Conservation (phyloP, 2,329 filamentous ascomycete species). For the Fusarium sp. region DNA sequence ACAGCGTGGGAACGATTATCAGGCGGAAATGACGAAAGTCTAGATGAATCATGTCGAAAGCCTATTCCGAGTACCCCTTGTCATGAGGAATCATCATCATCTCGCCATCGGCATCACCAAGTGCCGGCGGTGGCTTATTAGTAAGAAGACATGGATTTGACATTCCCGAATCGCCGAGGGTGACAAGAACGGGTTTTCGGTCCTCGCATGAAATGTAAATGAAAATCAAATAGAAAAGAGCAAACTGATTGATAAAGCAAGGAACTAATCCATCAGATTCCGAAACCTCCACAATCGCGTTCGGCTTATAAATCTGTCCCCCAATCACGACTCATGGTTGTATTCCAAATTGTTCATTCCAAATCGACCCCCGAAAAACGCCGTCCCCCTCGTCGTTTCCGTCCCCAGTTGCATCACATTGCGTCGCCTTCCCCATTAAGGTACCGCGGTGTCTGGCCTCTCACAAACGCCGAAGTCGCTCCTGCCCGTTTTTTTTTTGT, state of each 20-base stretch:
- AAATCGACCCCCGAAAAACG: slow-evolving; percentile 24
- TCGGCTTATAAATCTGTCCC: slow-evolving; percentile 21
- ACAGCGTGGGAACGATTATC: background rate
- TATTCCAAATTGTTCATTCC: slow-evolving; percentile 35
- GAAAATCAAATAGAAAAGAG: background rate
- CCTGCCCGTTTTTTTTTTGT: slow-evolving; percentile 4
- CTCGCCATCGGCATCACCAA: background rate
- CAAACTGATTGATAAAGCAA: slow-evolving; percentile 33
- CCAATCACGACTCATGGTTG: background rate
- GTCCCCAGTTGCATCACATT: slow-evolving; percentile 4
- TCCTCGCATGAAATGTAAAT: background rate
- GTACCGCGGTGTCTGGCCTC: background rate
- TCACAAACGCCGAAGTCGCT: slow-evolving; percentile 33
- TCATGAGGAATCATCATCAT: slow-evolving; percentile 38
- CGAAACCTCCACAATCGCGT: slow-evolving; percentile 2
- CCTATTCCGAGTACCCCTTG: slow-evolving; percentile 8
- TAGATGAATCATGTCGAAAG: slow-evolving; percentile 1
- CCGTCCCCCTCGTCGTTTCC: background rate
- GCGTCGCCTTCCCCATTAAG: slow-evolving; percentile 2
- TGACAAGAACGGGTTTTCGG: background rate
- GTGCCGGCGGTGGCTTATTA: slow-evolving; percentile 5
- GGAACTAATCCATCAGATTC: slow-evolving; percentile 23
- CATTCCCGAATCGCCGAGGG: slow-evolving; percentile 3
- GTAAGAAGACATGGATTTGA: background rate
- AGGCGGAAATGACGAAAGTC: background rate